Evolutionary conservation across 2,329 filamentous ascomycete genomes (phyloP).

Genomic region (Ascocoryne sarcoides): DNA sequence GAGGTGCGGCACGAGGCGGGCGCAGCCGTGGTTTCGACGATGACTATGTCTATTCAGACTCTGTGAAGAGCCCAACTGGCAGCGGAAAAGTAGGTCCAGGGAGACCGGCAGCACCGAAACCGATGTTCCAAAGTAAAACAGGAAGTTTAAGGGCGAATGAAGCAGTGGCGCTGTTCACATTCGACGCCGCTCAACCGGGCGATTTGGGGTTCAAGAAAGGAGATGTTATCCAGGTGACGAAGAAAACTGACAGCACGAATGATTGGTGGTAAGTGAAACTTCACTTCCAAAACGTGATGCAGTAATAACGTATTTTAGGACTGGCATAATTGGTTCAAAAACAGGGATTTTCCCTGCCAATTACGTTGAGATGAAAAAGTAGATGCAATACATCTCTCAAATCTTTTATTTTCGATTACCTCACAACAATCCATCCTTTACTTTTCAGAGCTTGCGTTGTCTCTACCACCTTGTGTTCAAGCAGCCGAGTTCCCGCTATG

Average conservation of each 20-base stretch:
- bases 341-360: constrained; percentile 92
- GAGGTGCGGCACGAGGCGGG: constrained; percentile 14
- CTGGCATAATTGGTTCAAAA: constrained; percentile 73
- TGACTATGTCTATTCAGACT: constrained; percentile 48
- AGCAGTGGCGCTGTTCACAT: constrained; percentile 84
- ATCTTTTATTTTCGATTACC: too few relatives aligned
- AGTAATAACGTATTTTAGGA: constrained; percentile 45
- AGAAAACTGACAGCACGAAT: constrained; percentile 86
- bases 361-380: constrained; percentile 59
- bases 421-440: too few relatives aligned
- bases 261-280: constrained; percentile 73
- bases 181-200: constrained; percentile 86
- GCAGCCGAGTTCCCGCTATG: too few relatives aligned
- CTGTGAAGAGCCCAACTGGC: constrained; percentile 30
- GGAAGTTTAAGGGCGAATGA: constrained; percentile 60
- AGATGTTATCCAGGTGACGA: constrained; percentile 87
- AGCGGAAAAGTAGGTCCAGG: constrained; percentile 47
- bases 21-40: constrained; percentile 22
- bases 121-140: constrained; percentile 60
- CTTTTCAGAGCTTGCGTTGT: too few relatives aligned
- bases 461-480: too few relatives aligned
- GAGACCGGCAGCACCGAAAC: constrained; percentile 81
- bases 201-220: constrained; percentile 97
- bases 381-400: constrained; percentile 1
- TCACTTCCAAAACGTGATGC: not conserved